phyloP scores from a whole-genome alignment of 75 land plant genomes.

The Gnetum montanum region DNA sequence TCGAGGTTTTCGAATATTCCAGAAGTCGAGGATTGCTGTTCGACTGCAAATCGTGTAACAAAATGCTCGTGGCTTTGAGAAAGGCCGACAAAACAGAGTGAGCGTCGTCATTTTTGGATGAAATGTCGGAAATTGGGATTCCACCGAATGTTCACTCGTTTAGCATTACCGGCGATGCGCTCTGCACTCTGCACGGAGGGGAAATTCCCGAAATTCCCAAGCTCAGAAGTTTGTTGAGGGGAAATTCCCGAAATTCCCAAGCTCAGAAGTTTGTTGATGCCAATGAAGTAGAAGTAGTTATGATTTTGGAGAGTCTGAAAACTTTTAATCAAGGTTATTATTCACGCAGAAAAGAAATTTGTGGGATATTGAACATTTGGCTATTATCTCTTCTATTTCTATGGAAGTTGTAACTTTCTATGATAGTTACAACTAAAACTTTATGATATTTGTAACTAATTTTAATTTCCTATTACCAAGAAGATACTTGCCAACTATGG shows the following conservation, averaged over 20 bases:
- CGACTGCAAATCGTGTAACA: constrained; percentile 34
- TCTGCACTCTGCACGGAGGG: constrained; percentile 47
- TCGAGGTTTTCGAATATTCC: constrained; percentile 30
- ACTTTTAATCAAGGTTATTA: constrained; percentile 36
- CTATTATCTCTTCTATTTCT: too few species aligned
- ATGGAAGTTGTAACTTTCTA: too few species aligned
- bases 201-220: constrained; percentile 16
- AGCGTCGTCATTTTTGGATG: constrained; percentile 20
- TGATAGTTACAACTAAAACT: too few species aligned
- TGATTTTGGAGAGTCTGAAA: constrained; percentile 12
- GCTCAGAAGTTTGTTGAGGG: constrained; percentile 24
- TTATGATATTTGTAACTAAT: too few species aligned
- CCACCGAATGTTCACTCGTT: constrained; percentile 15
- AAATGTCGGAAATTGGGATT: constrained; percentile 18
- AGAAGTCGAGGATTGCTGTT: constrained; percentile 9
- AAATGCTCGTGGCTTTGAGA: constrained; percentile 27
- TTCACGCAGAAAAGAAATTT: too few species aligned
- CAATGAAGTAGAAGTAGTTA: constrained; percentile 18
- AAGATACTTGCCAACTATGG: too few species aligned
- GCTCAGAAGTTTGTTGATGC: constrained; percentile 40
- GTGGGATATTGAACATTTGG: too few species aligned
- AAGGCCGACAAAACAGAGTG: constrained; percentile 8
- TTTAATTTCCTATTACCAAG: too few species aligned
- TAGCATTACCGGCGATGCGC: constrained; percentile 23
- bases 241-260: constrained; percentile 22